Percentiles rank a stretch among this genome's conserved stretches.
These are phyloP conservation scores for Fusarium anguioides DNA, from an alignment of 2,329 filamentous ascomycete genomes.

Conservation along the genomic window DNA sequence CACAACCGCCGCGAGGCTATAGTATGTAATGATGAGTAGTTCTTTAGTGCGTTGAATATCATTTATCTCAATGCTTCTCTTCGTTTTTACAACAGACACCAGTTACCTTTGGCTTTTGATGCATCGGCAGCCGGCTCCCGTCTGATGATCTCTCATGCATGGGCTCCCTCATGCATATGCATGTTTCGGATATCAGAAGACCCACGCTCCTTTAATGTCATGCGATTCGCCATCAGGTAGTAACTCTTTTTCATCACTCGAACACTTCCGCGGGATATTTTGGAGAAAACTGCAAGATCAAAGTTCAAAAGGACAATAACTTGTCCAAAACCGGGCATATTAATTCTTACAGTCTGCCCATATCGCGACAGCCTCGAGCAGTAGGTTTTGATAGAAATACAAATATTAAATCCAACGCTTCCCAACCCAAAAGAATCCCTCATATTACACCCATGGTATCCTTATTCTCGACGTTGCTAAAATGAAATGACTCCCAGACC, in stretches of 20 bases:
- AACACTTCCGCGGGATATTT: too few relatives aligned
- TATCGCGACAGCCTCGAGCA: neutral
- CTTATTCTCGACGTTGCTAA: neutral
- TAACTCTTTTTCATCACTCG: too few relatives aligned
- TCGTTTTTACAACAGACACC: neutral
- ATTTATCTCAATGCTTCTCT: neutral
- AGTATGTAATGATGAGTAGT: neutral
- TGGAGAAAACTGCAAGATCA: too few relatives aligned
- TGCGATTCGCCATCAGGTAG: too few relatives aligned
- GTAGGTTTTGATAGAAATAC: neutral
- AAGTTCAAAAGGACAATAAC: neutral
- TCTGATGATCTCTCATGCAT: too few relatives aligned
- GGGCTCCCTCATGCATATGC: too few relatives aligned
- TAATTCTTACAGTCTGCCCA: neutral
- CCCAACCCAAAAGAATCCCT: neutral
- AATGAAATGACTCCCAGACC: neutral
- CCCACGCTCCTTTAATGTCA: neutral
- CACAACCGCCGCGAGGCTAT: slow-evolving; percentile 1
- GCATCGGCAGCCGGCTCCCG: too few relatives aligned
- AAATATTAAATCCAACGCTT: neutral
- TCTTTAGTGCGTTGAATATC: neutral
- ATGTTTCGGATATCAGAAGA: neutral
- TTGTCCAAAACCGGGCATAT: neutral
- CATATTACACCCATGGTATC: neutral
- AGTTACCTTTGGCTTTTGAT: too few relatives aligned